Conservation (phyloP, 2,329 filamentous ascomycete species). For the Colletotrichum sp. region DNA sequence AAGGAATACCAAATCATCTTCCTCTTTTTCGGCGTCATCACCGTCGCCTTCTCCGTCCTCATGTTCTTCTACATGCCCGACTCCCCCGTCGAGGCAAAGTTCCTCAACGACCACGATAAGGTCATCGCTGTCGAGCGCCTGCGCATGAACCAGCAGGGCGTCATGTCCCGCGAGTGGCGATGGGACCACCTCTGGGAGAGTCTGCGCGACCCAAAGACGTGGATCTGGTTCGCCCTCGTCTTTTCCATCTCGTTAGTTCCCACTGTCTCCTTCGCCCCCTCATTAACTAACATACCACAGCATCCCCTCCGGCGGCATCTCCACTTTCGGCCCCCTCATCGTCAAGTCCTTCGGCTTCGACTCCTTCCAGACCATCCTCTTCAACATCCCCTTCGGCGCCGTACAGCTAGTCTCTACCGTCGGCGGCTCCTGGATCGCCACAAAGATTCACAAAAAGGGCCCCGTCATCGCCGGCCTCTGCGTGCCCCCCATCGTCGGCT, state of each 20-base stretch:
- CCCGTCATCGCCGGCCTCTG: constrained; percentile 59
- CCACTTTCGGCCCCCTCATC: constrained; percentile 64
- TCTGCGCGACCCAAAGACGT: constrained; percentile 44
- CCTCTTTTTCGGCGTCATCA: constrained; percentile 57
- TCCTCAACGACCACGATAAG: constrained; percentile 60
- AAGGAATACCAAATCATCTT: constrained; percentile 60
- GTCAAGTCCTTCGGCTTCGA: constrained; percentile 63
- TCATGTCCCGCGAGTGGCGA: constrained; percentile 42
- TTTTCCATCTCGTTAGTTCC: constrained; percentile 55
- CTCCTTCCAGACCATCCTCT: constrained; percentile 60
- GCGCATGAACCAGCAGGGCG: constrained; percentile 53
- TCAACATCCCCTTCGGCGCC: constrained; percentile 66
- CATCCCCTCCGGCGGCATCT: constrained; percentile 61
- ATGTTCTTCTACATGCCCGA: constrained; percentile 67
- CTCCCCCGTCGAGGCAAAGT: constrained; percentile 64
- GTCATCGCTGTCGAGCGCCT: constrained; percentile 62
- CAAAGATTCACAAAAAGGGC: constrained; percentile 58
- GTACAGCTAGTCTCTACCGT: constrained; percentile 66
- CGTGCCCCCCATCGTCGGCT: constrained; percentile 61
- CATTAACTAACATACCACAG: constrained; percentile 10
- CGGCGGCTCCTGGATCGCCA: constrained; percentile 61
- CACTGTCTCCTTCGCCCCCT: not conserved
- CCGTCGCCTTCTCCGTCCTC: constrained; percentile 51
- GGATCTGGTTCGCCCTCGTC: constrained; percentile 48
- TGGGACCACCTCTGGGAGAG: constrained; percentile 47